Evolutionary conservation across 768 basidiomycete species (phyloP).

Genomic region (Mycena rosella): DNA sequence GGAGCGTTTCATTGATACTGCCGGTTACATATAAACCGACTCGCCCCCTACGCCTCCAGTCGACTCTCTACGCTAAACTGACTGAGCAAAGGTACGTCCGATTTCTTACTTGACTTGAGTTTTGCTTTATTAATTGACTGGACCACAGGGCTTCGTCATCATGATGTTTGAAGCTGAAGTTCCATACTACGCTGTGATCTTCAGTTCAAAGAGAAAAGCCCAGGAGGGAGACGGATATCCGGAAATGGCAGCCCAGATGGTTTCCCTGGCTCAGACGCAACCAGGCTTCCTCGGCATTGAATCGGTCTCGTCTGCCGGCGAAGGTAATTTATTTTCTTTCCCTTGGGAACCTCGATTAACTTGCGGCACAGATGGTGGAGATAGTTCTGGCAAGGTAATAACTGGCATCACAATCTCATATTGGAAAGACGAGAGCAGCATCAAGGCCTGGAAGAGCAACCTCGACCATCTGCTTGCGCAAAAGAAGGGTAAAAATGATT

Average conservation of each 20-base stretch:
- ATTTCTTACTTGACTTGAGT: no score
- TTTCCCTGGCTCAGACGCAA: conserved; percentile 20
- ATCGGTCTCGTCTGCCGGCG: conserved; percentile 13
- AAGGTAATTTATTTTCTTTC: conserved; percentile 9
- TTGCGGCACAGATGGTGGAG: neutral
- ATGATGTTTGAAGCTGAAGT: neutral
- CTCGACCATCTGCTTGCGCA: conserved; percentile 33
- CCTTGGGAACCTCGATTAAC: neutral
- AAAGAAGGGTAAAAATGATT: conserved; percentile 28
- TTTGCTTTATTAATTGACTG: no score
- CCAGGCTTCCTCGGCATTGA: conserved; percentile 28
- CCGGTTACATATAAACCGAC: no score
- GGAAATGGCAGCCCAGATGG: conserved; percentile 27
- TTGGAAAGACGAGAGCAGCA: conserved; percentile 34
- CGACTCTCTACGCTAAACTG: no score
- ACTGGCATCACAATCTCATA: conserved; percentile 33
- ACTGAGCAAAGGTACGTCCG: no score
- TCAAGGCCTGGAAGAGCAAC: conserved; percentile 31
- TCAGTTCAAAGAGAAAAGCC: conserved; percentile 23
- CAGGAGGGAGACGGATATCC: conserved; percentile 27
- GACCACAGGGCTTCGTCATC: no score
- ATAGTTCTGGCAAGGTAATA: conserved; percentile 2
- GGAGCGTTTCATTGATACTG: no score
- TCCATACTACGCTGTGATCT: conserved; percentile 31
- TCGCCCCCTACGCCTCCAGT: no score